Evolutionary conservation across 345 rosid genomes (phyloP).

Genomic region (Gossypium anomalum): DNA sequence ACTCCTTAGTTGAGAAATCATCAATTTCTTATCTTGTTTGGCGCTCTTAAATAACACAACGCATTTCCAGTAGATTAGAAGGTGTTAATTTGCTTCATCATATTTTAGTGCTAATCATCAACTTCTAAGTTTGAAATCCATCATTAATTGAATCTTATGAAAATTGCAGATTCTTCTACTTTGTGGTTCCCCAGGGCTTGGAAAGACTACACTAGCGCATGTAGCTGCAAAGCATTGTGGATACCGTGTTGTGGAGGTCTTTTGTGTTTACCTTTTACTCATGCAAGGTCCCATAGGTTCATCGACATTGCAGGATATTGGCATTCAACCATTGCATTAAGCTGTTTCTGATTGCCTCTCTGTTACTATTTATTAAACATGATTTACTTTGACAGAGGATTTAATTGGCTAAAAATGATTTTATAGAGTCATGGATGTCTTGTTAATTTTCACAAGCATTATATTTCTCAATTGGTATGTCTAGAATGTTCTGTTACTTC

Average conservation of each 20-base stretch:
- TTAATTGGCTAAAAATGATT: background rate
- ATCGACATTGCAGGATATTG: constrained; percentile 8
- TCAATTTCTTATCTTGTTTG: constrained; percentile 6
- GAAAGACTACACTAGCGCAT: constrained; percentile 98
- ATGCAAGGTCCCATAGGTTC: constrained; percentile 6
- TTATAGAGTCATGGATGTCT: background rate
- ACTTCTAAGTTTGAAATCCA: constrained; percentile 2
- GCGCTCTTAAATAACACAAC: background rate
- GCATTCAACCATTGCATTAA: background rate
- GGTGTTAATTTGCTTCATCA: background rate
- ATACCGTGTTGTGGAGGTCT: constrained; percentile 91
- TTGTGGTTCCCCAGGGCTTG: constrained; percentile 99
- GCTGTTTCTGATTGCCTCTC: background rate
- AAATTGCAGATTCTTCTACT: constrained; percentile 80
- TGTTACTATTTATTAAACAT: background rate
- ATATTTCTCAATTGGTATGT: background rate
- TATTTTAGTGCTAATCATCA: constrained; percentile 1
- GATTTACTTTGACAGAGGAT: constrained; percentile 7
- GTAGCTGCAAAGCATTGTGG: constrained; percentile 98
- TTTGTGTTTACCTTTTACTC: constrained; percentile 25
- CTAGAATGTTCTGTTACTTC: background rate
- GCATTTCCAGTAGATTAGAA: background rate
- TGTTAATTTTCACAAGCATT: background rate
- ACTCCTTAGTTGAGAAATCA: background rate
- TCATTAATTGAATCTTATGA: constrained; percentile 17